Evolutionary conservation across 176 grass and related monocot genomes (phyloP), one percentile per base, ranked within the genome.

Genomic region (Bromus sterilis): DNA sequence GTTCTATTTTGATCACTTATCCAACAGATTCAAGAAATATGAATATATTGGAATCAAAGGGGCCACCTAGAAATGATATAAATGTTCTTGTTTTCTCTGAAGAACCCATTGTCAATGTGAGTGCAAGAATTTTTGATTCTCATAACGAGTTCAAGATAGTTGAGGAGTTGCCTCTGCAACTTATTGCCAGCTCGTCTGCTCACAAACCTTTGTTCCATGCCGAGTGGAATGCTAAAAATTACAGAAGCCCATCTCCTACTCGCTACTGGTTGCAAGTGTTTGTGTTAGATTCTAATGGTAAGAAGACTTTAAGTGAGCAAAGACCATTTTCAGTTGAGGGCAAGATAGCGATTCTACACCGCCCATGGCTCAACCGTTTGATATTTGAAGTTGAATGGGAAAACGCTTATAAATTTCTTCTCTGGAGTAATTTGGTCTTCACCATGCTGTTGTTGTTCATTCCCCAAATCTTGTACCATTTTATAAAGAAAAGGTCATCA

Each of bases 151-250:
- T 92, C 80, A 97, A 88, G 75, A 73, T 92, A 82, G 89, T 94
- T 51, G 89, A 97, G 79, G 94, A 97, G 65, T 79, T 97, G 74
- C 83, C 94, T 7, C 75, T 97, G 80, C 89, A 80, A 37, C 77
- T 59, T 83, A 61, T 88, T 77, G 62, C 53, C 39, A 86, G 36
- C 55, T 60, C 75, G 43, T 65, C 66, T 75, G 53, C 42, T 67
- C 24, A 87, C 14, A 85, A 87, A 68, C 83, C 92, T 40, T 84
- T 97, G 49, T 97, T 94, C 83, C 87, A 89, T 74, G 87, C 89
- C 44, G 89, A 87, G 87, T 97, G 94, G 94, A 97, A 94, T 85
- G 85, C 92, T 84, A 89, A 92, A 86, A 92, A 62, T 74, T 97
- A 97, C 85, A 86, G 5, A 80, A 91, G 87, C 76, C 44, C 74